Percentiles rank a stretch among this genome's conserved stretches.
Evolutionary conservation across 78 protist species (phyloP).

Genomic region (Dictyostelium purpureum): DNA sequence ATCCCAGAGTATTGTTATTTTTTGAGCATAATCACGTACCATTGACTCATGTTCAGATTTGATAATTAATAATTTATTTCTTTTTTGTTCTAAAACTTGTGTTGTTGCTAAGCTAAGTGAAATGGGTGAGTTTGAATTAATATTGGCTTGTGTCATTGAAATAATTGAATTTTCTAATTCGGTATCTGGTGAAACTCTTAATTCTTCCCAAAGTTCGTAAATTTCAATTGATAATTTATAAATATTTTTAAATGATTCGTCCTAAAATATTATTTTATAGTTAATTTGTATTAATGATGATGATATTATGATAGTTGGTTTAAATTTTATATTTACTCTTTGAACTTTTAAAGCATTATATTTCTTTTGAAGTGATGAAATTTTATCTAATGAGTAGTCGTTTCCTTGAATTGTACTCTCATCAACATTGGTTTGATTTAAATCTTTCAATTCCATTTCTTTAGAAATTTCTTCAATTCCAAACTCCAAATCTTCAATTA

Average conservation of each 20-base stretch:
- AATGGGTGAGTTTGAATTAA: slow-evolving; percentile 31
- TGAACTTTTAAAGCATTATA: slow-evolving; percentile 21
- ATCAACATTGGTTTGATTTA: slow-evolving; percentile 17
- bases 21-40: slow-evolving; percentile 49
- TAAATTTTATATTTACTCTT: slow-evolving; percentile 13
- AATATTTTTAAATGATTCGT: slow-evolving; percentile 43
- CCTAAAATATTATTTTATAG: background rate
- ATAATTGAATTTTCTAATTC: slow-evolving; percentile 64
- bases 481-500: slow-evolving; percentile 60
- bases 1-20: slow-evolving; percentile 59
- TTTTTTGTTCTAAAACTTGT: slow-evolving; percentile 29
- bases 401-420: slow-evolving; percentile 60
- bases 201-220: slow-evolving; percentile 44
- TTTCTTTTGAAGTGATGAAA: slow-evolving; percentile 46
- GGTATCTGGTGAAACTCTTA: slow-evolving; percentile 70
- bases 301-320: background rate
- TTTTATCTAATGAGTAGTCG: slow-evolving; percentile 59
- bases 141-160: slow-evolving; percentile 11
- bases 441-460: slow-evolving; percentile 54
- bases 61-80: slow-evolving; percentile 13
- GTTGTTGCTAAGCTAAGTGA: slow-evolving; percentile 23
- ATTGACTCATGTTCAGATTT: slow-evolving; percentile 30
- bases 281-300: no score
- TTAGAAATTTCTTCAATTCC: slow-evolving; percentile 46
- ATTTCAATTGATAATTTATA: slow-evolving; percentile 27